Percentiles rank a stretch among this genome's conserved stretches.
Conservation (phyloP, 2,329 filamentous ascomycete species). For the Uncinocarpus reesii region DNA sequence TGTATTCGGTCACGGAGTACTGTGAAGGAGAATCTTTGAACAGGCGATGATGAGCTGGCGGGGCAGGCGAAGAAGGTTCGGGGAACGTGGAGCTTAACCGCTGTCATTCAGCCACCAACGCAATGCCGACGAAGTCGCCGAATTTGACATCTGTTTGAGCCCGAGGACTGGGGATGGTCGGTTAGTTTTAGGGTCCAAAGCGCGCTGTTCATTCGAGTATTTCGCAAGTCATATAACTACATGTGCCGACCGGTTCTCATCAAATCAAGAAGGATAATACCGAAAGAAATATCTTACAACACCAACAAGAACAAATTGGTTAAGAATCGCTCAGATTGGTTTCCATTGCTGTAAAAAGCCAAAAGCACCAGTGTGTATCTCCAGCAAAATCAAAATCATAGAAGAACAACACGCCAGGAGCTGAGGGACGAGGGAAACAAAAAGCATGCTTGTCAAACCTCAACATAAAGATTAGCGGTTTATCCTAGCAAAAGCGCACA, state of each 20-base stretch:
- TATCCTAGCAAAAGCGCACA: neutral
- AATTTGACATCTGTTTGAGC: no score
- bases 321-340: slow-evolving; percentile 1
- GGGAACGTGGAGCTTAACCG: no score
- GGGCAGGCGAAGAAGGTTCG: no score
- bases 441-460: neutral
- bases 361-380: slow-evolving; percentile 10
- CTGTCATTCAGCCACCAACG: no score
- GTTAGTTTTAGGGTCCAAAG: no score
- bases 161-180: no score
- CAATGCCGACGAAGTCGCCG: no score
- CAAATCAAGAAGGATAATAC: neutral
- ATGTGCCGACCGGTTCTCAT: neutral
- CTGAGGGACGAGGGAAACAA: neutral
- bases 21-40: no score
- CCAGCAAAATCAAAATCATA: slow-evolving; percentile 2
- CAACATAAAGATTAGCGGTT: slow-evolving; percentile 2
- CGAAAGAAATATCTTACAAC: slow-evolving; percentile 8
- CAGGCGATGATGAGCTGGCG: no score
- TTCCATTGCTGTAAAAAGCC: slow-evolving; percentile 9
- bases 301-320: neutral
- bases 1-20: no score
- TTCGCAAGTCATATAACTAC: neutral
- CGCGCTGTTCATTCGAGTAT: neutral
- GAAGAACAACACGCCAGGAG: slow-evolving; percentile 14